Percentiles rank a stretch among this genome's conserved stretches.
Conservation (phyloP, 257 asterid species). For the Lycium ferocissimum region DNA sequence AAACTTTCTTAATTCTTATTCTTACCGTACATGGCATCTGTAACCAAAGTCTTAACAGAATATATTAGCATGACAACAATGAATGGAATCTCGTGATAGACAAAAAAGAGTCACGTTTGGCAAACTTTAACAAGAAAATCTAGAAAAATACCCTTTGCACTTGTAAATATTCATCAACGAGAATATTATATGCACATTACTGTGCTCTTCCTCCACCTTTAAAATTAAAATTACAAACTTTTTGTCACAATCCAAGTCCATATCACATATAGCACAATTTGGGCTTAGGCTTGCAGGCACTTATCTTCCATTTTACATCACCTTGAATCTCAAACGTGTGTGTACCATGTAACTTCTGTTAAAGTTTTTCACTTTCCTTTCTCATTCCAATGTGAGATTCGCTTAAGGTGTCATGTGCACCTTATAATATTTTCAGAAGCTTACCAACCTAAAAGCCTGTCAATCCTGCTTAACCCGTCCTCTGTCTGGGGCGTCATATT, state of each 20-base stretch:
- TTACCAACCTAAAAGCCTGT: too few relatives aligned
- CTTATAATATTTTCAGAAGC: too few relatives aligned
- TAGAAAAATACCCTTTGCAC: background rate
- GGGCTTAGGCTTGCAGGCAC: too few relatives aligned
- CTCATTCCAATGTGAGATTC: too few relatives aligned
- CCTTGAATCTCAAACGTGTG: too few relatives aligned
- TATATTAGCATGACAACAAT: background rate
- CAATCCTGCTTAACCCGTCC: too few relatives aligned
- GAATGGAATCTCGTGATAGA: background rate
- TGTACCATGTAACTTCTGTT: too few relatives aligned
- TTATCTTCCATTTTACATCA: too few relatives aligned
- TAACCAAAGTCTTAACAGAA: background rate
- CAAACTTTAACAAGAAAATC: slow-evolving; percentile 15
- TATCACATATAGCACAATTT: too few relatives aligned
- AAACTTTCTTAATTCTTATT: slow-evolving; percentile 1
- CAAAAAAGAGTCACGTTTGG: background rate
- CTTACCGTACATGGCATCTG: slow-evolving; percentile 29
- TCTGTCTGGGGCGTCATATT: background rate
- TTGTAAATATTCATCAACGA: slow-evolving; percentile 22
- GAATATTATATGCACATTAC: background rate
- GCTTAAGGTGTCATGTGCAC: too few relatives aligned
- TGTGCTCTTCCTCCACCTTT: background rate
- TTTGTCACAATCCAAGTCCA: too few relatives aligned
- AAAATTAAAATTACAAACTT: background rate
- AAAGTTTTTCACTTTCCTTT: too few relatives aligned